phyloP scores from a whole-genome alignment of 208 protist species.

The Crithidia thermophila region DNA sequence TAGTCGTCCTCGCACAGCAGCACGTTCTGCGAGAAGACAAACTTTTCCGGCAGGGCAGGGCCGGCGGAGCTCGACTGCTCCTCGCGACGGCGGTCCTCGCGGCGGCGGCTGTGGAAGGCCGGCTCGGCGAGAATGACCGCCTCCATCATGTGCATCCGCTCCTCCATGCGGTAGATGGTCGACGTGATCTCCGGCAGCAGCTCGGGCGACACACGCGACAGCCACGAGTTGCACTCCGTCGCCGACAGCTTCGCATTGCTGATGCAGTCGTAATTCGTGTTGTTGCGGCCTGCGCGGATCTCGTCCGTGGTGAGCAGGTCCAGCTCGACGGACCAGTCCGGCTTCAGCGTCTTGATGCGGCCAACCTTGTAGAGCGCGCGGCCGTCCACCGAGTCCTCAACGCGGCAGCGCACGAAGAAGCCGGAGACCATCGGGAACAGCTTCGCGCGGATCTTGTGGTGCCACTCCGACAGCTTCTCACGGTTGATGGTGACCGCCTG shows the following conservation, averaged over 20 bases:
- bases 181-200: conserved; percentile 52
- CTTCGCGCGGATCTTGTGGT: conserved; percentile 86
- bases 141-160: conserved; percentile 83
- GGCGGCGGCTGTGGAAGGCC: conserved; percentile 73
- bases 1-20: conserved; percentile 87
- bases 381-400: conserved; percentile 88
- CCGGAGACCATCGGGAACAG: conserved; percentile 84
- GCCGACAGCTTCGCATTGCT: conserved; percentile 86
- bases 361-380: conserved; percentile 91
- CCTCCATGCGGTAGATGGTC: conserved; percentile 79
- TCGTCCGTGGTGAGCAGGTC: conserved; percentile 87
- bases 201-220: conserved; percentile 66
- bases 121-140: conserved; percentile 78
- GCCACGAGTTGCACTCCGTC: conserved; percentile 78
- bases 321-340: conserved; percentile 92
- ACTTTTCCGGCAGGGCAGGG: conserved; percentile 68
- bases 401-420: conserved; percentile 91
- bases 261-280: conserved; percentile 94
- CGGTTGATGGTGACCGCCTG: conserved; percentile 90
- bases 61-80: conserved; percentile 37
- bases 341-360: conserved; percentile 85
- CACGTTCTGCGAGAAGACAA: conserved; percentile 89
- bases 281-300: conserved; percentile 75
- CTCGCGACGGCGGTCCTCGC: conserved; percentile 65
- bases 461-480: conserved; percentile 92